Percentiles rank a stretch among this genome's conserved stretches.
Conservation (phyloP, 768 basidiomycete genomes). For the Naganishia randhawae region DNA sequence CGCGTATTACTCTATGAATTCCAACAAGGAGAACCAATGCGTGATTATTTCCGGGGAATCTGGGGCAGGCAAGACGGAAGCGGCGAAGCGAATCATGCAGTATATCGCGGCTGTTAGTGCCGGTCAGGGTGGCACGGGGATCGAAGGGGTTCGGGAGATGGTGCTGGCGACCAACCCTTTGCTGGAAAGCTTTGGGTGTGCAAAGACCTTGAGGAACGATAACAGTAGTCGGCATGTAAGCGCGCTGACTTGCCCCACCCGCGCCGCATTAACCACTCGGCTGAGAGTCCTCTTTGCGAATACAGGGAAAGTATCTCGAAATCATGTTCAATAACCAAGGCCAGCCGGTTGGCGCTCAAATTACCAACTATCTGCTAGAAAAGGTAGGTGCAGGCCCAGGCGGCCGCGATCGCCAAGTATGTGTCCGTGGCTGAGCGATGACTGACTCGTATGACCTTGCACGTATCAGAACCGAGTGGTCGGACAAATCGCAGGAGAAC, state of each 20-base stretch:
- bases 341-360: constrained; percentile 93
- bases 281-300: neutral
- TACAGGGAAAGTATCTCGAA: constrained; percentile 94
- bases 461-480: constrained; percentile 65
- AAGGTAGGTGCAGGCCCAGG: too few species aligned
- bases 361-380: constrained; percentile 96
- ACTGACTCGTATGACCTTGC: neutral
- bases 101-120: constrained; percentile 97
- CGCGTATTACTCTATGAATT: constrained; percentile 98
- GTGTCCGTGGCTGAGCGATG: too few species aligned
- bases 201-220: constrained; percentile 97
- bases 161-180: constrained; percentile 96
- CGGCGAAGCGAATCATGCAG: constrained; percentile 99
- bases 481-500: constrained; percentile 90
- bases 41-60: constrained; percentile 99
- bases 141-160: constrained; percentile 99
- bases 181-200: constrained; percentile 96
- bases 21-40: constrained; percentile 98
- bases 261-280: neutral
- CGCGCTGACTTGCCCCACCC: constrained; percentile 28
- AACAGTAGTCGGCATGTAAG: constrained; percentile 96
- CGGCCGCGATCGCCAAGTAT: too few species aligned
- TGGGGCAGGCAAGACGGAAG: constrained; percentile 98
- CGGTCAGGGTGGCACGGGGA: constrained; percentile 63
- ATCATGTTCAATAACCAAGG: constrained; percentile 96